Percentiles rank a stretch among this genome's conserved stretches.
phyloP scores from a whole-genome alignment of 2,329 filamentous ascomycete species.

The Diaporthe destruens region DNA sequence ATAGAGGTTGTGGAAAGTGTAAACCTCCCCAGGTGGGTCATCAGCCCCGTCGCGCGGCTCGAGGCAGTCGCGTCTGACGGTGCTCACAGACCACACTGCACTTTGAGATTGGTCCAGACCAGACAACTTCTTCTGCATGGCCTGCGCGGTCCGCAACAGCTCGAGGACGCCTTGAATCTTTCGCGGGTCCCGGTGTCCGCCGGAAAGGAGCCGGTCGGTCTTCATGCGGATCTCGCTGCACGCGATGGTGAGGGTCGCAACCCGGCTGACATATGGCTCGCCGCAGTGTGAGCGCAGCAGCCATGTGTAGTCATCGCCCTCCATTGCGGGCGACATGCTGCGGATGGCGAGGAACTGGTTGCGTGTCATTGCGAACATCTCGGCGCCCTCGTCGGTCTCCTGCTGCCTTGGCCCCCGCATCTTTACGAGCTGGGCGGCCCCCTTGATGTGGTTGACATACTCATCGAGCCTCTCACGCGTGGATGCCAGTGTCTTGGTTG shows the following conservation, averaged over 20 bases:
- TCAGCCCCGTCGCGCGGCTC: constrained; percentile 30
- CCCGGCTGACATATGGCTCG: constrained; percentile 40
- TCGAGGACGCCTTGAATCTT: constrained; percentile 19
- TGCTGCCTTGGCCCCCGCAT: constrained; percentile 43
- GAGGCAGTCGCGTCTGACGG: not conserved
- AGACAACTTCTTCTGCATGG: constrained; percentile 30
- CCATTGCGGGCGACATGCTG: constrained; percentile 42
- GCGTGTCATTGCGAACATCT: constrained; percentile 45
- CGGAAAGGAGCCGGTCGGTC: constrained; percentile 80
- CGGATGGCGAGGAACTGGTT: constrained; percentile 44
- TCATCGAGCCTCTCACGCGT: constrained; percentile 42
- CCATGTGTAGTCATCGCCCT: constrained; percentile 44
- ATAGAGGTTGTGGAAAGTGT: constrained; percentile 44
- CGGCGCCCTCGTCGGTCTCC: constrained; percentile 43
- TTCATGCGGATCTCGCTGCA: constrained; percentile 44
- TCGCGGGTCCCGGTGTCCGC: constrained; percentile 58
- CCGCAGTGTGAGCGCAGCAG: constrained; percentile 43
- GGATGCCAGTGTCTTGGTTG: constrained; percentile 39
- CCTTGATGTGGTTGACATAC: constrained; percentile 45
- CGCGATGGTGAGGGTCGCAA: constrained; percentile 43
- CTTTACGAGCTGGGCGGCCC: constrained; percentile 44
- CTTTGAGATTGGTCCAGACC: constrained; percentile 20
- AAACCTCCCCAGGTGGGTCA: constrained; percentile 40
- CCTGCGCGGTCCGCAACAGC: constrained; percentile 32
- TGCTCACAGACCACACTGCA: constrained; percentile 32